Conservation (phyloP, 768 basidiomycete species). For the Mycena vulgaris region DNA sequence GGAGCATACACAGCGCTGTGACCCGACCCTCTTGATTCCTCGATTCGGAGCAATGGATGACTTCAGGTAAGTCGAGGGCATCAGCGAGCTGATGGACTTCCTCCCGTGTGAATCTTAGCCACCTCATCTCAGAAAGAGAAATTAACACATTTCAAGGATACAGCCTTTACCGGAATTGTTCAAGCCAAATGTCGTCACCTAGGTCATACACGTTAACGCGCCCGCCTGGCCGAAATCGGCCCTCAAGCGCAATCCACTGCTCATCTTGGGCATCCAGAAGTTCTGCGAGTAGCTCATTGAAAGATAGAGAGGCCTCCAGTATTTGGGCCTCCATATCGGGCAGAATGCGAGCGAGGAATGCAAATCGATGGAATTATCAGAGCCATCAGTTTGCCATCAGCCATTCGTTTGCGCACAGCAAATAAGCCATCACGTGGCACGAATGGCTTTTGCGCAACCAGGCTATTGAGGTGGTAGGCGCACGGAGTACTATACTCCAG, state of each 20-base stretch:
- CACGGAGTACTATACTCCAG: too few relatives aligned
- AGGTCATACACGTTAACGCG: background rate
- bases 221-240: slow-evolving; percentile 16
- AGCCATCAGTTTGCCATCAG: background rate
- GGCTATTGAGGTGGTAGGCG: too few relatives aligned
- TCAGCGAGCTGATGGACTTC: slow-evolving; percentile 22
- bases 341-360: background rate
- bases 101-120: background rate
- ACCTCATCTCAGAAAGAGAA: background rate
- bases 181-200: slow-evolving; percentile 11
- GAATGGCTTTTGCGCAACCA: slow-evolving; percentile 13
- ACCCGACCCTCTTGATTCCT: slow-evolving; percentile 20
- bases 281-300: slow-evolving; percentile 2
- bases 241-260: background rate
- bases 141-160: background rate
- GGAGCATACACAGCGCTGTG: slow-evolving; percentile 35
- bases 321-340: background rate
- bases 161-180: slow-evolving; percentile 13
- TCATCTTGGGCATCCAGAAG: slow-evolving; percentile 3
- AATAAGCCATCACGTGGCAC: slow-evolving; percentile 14
- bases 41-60: slow-evolving; percentile 14
- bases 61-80: slow-evolving; percentile 17
- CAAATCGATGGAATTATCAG: background rate
- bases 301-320: slow-evolving; percentile 3
- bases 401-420: slow-evolving; percentile 3